phyloP scores from a whole-genome alignment of 169 alveolate genomes.

The Cryptosporidium ryanae region DNA sequence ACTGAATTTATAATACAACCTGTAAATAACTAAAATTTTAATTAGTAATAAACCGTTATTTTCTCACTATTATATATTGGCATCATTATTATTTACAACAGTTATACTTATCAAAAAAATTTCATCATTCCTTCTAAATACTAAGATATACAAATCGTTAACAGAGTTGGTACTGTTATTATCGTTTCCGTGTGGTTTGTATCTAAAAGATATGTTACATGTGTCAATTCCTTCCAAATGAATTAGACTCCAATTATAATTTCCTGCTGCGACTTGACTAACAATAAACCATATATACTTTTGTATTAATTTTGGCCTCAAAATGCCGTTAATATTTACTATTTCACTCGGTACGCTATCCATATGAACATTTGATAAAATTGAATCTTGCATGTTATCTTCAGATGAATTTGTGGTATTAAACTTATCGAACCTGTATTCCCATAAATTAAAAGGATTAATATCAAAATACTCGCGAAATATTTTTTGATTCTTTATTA shows the following conservation, averaged over 20 bases:
- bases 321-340: conserved; percentile 28
- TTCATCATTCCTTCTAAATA: conserved; percentile 23
- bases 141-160: conserved; percentile 23
- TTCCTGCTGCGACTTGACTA: conserved; percentile 42
- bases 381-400: not conserved
- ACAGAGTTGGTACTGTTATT: conserved; percentile 13
- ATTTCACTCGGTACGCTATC: conserved; percentile 19
- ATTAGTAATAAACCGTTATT: not conserved
- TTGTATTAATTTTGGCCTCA: conserved; percentile 9
- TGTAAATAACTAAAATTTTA: not conserved
- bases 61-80: conserved; percentile 14
- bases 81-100: conserved; percentile 42
- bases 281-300: conserved; percentile 36
- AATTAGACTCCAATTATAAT: conserved; percentile 35
- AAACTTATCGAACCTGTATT: conserved; percentile 3
- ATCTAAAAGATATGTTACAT: conserved; percentile 23
- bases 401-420: not conserved
- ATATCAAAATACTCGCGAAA: not conserved
- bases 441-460: conserved; percentile 31
- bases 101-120: conserved; percentile 9
- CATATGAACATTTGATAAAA: not conserved
- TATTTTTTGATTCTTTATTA: conserved; percentile 3
- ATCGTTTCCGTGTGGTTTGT: conserved; percentile 45
- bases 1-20: conserved; percentile 60
- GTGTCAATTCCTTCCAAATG: conserved; percentile 35